phyloP scores from a whole-genome alignment of 371 early-diverging fungal genomes.

The Sporodiniella umbellata region DNA sequence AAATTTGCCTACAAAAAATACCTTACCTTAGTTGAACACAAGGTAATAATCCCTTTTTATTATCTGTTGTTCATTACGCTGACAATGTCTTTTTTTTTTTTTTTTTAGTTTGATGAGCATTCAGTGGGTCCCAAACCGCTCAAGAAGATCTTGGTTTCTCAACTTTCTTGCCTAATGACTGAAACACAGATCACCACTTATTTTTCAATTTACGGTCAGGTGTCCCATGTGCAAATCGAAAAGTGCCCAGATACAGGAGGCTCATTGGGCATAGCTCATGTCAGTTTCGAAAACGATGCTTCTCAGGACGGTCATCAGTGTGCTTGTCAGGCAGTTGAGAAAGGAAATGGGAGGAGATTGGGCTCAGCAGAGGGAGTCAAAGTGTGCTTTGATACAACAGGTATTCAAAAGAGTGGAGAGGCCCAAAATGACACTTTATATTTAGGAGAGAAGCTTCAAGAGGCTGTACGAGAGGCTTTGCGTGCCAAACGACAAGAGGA shows the following conservation, averaged over 20 bases:
- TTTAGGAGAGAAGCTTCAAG: constrained; percentile 12
- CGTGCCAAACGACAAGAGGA: neutral
- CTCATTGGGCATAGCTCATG: constrained; percentile 54
- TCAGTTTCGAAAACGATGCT: constrained; percentile 40
- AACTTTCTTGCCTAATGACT: constrained; percentile 40
- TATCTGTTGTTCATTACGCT: too few relatives aligned
- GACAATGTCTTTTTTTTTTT: neutral
- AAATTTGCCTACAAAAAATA: constrained; percentile 17
- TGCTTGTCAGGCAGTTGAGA: constrained; percentile 51
- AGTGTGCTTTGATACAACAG: constrained; percentile 63
- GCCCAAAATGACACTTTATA: neutral
- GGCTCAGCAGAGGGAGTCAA: constrained; percentile 49
- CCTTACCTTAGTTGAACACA: constrained; percentile 23
- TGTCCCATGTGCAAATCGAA: constrained; percentile 47
- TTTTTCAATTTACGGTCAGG: constrained; percentile 57
- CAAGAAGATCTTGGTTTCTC: constrained; percentile 32
- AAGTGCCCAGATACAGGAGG: constrained; percentile 51
- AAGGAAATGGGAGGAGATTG: constrained; percentile 56
- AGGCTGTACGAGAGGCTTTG: constrained; percentile 4
- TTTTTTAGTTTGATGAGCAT: constrained; percentile 32
- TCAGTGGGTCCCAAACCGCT: constrained; percentile 37
- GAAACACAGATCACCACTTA: constrained; percentile 42
- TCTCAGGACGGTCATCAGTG: constrained; percentile 26
- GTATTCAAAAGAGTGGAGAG: constrained; percentile 13
- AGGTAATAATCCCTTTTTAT: too few relatives aligned